Percentiles rank a stretch among this genome's conserved stretches.
phyloP scores from a whole-genome alignment of 306 rosid genomes.

The Castanea sativa region DNA sequence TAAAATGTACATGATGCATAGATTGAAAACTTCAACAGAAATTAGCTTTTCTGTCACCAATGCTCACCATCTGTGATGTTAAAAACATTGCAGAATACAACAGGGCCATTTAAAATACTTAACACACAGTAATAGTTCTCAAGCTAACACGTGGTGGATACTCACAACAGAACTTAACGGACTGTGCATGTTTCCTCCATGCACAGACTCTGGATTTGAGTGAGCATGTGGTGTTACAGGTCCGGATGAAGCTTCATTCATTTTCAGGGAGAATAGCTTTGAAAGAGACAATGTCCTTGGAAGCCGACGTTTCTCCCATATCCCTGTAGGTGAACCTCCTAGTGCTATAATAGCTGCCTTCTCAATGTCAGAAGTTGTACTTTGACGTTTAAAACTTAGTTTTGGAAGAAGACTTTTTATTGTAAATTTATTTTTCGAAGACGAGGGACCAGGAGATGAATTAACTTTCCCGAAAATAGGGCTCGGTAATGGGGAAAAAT shows the following conservation, averaged over 20 bases:
- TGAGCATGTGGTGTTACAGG: conserved; percentile 56
- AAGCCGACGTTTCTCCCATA: conserved; percentile 43
- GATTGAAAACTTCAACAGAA: neutral
- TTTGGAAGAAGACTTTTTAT: conserved; percentile 52
- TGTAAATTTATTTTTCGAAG: conserved; percentile 42
- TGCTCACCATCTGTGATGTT: neutral
- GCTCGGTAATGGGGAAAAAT: conserved; percentile 57
- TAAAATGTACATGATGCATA: conserved; percentile 1
- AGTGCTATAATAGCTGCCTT: conserved; percentile 52
- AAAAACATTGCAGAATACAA: neutral
- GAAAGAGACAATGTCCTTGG: conserved; percentile 62
- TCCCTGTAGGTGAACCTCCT: conserved; percentile 37
- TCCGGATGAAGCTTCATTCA: conserved; percentile 50
- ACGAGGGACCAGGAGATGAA: conserved; percentile 49
- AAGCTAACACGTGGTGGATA: conserved; percentile 20
- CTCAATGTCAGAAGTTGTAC: conserved; percentile 50
- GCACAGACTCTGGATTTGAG: conserved; percentile 58
- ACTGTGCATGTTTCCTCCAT: conserved; percentile 42
- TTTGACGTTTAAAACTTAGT: conserved; percentile 48
- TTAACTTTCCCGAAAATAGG: conserved; percentile 32
- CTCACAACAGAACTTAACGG: conserved; percentile 35
- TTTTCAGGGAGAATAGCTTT: conserved; percentile 36
- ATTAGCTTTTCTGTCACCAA: neutral
- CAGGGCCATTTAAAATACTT: neutral
- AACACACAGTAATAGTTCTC: conserved; percentile 1